These are phyloP conservation scores for Beauveria pseudobassiana DNA, from an alignment of 2,329 filamentous ascomycete species.

Conservation along the genomic window DNA sequence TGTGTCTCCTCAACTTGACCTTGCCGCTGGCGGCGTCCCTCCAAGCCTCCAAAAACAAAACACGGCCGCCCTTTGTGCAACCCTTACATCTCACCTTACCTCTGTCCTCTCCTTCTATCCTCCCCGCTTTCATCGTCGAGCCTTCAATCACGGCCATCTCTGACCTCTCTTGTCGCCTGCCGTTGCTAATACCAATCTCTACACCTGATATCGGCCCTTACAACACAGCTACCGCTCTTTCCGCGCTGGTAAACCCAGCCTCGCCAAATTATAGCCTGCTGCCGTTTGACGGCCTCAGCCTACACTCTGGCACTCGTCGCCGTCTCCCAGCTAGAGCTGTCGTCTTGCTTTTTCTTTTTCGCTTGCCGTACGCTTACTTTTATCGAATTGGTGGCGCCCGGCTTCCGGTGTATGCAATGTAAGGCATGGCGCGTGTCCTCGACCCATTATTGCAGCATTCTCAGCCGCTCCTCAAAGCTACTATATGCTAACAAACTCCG, in stretches of 20 bases:
- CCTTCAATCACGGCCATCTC: background rate
- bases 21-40: slow-evolving; percentile 7
- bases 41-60: background rate
- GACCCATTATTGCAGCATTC: background rate
- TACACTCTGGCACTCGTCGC: background rate
- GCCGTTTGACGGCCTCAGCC: background rate
- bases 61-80: background rate
- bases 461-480: background rate
- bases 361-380: background rate
- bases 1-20: slow-evolving; percentile 7
- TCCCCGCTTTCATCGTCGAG: background rate
- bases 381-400: background rate
- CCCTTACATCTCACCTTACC: background rate
- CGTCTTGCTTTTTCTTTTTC: background rate
- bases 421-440: background rate
- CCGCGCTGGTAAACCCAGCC: background rate
- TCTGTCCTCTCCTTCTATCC: background rate
- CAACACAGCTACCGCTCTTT: background rate
- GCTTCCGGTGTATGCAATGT: background rate
- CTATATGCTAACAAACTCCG: background rate
- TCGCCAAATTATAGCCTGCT: background rate
- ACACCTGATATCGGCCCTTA: background rate
- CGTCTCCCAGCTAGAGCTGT: background rate
- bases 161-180: background rate
- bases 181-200: background rate